Conservation (phyloP, 1,284 basidiomycete species). For the Pseudozyma sp. region DNA sequence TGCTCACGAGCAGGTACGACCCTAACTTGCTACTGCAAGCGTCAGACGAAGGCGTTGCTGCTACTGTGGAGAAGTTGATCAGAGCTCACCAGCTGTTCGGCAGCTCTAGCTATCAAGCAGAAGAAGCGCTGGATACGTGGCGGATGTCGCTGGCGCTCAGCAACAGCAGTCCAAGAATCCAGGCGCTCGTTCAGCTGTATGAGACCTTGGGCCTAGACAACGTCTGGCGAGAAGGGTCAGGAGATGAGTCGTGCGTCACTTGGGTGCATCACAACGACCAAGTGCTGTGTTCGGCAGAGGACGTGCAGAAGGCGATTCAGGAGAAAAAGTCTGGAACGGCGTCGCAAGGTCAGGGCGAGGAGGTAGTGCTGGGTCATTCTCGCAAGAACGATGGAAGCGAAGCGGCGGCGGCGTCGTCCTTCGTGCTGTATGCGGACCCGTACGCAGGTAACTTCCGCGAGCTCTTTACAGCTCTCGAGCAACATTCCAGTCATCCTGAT, state of each 20-base stretch:
- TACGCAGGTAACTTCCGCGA: constrained; percentile 51
- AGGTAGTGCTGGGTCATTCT: constrained; percentile 60
- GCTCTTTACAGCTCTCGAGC: constrained; percentile 50
- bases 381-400: constrained; percentile 4
- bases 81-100: constrained; percentile 15
- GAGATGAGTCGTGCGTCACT: constrained; percentile 45
- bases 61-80: constrained; percentile 19
- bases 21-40: constrained; percentile 13
- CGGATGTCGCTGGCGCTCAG: constrained; percentile 56
- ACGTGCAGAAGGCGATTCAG: constrained; percentile 28
- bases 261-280: constrained; percentile 49
- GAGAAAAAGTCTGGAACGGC: constrained; percentile 18
- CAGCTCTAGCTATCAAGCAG: not conserved
- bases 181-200: constrained; percentile 61
- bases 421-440: constrained; percentile 62
- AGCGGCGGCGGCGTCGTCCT: not conserved
- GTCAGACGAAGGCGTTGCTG: constrained; percentile 24
- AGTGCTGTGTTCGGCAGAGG: constrained; percentile 50
- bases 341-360: not conserved
- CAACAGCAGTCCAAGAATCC: constrained; percentile 51
- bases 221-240: constrained; percentile 69
- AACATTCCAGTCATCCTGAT: constrained; percentile 17
- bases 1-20: constrained; percentile 24
- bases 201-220: constrained; percentile 32
- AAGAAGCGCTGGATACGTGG: constrained; percentile 48